Evolutionary conservation across 2,329 filamentous ascomycete species (phyloP), one percentile per base, ranked within the genome.

Genomic region (Phoma sp.): DNA sequence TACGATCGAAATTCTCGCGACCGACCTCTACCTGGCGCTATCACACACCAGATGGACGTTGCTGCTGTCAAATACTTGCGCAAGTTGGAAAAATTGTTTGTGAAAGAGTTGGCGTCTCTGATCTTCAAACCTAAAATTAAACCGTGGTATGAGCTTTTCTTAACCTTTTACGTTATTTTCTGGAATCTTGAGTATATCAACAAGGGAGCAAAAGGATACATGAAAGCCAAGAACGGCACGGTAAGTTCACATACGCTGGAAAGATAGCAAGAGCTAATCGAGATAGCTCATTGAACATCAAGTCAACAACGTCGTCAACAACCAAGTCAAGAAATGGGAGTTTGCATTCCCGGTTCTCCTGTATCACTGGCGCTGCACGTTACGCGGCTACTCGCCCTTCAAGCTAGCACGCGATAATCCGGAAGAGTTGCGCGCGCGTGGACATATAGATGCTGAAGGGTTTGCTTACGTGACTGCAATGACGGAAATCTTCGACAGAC

Each of bases 161-260:
- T 76, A 39, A 63, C 71, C 6, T 69, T 74, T 13, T 74, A 73
- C 49, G 67, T 76, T 15, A 61, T 75, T 10, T 66, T 73, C 39
- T 74, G 65, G 65, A 74, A 75, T 39, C 66, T 76, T 9, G 70
- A 74, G 22, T 76, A 73, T 56, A 73, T 76, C 19, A 65, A 71
- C 39, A 61, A 62, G 7, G 67, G 71, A 22, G 73, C 72, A 4
- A 60, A 69, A 43, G 63, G 65, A 13, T 76, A 75, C 50, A 73
- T 74, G 38, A 64, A 61, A 32, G 70, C 70, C 1, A 75, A 75
- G 31, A 70, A 67, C 40, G 67, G 69, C 24, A 75, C 72, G 2
- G 73, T 74, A 56, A 71, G 72, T 68, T 2, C 9, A 21, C 19
- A 9, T 29, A 8, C 31, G 13, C 6, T 27, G 7, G 8, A 17